Evolutionary conservation across 192 early-diverging fungal species (phyloP), one percentile per base, ranked within the genome.

Genomic region (Anaeromyces robustus): DNA sequence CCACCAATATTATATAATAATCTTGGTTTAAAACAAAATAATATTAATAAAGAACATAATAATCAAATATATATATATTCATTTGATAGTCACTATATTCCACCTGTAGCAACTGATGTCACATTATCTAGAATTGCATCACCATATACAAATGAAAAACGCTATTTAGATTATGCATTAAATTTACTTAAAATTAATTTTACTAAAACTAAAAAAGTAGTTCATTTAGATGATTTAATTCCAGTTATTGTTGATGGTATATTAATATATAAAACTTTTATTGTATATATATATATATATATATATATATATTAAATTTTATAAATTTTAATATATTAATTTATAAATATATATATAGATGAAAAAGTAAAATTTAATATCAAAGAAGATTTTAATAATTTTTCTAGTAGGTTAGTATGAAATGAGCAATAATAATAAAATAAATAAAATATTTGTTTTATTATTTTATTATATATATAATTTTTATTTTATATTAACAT

Each of bases 221-320:
- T 94, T n/a, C 86, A 86, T 59, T 87, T 92, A 78, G 92, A 89
- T 1, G 93, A 94, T 82, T 79, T 95, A 14, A 85, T 95, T 30
- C 83, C 86, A 19, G 88, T 95, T 30, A 81, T 85, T 13, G 81
- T 94, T 77, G 89, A 95, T 83, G 90, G 90, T 92, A 77, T 68
- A 43, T 79, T 29, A 30, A n/a, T 6, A 29, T 29, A 7, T 7
- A 7, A 80, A 82, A 22, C 14, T 77, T 28, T 11, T 28, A 9
- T 83, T 82, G 4, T 84, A 29, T 30, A 1, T 17, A 16, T 79
- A 29, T 68, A 7, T 30, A 5, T 29, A 81, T 29, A 85, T 84
- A 89, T 82, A n/a, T n/a, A n/a, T n/a, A n/a, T n/a, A n/a, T n/a
- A n/a, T n/a, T n/a, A n/a, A n/a, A n/a, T n/a, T n/a, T n/a, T n/a